Evolutionary conservation across 2,329 filamentous ascomycete genomes (phyloP).

Genomic region (Tolypocladium nubicola): DNA sequence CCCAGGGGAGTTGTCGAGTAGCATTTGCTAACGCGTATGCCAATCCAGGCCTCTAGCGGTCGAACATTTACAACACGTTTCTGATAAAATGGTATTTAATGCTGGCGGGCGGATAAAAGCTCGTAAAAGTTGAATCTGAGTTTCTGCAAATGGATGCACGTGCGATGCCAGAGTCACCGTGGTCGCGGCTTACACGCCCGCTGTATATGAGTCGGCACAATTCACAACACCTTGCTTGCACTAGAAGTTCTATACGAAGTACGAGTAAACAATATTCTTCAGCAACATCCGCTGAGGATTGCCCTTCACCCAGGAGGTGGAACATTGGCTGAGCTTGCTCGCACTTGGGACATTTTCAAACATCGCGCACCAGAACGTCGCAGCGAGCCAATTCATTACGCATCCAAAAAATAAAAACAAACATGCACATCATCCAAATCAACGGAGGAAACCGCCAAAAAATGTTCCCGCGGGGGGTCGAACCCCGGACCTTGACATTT

Average conservation of each 20-base stretch:
- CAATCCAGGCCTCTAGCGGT: neutral
- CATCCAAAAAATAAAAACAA: neutral
- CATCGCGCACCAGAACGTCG: no score
- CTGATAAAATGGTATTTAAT: neutral
- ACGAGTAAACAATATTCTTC: no score
- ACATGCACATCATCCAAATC: neutral
- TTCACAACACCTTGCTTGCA: no score
- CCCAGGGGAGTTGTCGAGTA: neutral
- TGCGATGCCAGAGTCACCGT: no score
- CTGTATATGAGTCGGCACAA: neutral
- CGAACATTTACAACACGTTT: neutral
- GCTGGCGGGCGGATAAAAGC: neutral
- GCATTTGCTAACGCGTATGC: neutral
- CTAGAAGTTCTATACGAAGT: no score
- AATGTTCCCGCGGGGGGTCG: constrained; percentile 17
- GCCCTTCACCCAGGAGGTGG: no score
- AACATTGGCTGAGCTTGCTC: no score
- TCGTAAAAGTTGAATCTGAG: neutral
- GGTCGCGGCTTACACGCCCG: neutral
- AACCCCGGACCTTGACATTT: constrained; percentile 18
- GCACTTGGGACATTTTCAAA: no score
- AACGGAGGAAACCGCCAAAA: neutral
- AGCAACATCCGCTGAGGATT: no score
- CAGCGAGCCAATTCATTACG: no score
- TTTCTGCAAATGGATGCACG: neutral